These are phyloP conservation scores for Arthroderma sp. DNA, from an alignment of 2,329 filamentous ascomycete genomes.

Conservation along the genomic window DNA sequence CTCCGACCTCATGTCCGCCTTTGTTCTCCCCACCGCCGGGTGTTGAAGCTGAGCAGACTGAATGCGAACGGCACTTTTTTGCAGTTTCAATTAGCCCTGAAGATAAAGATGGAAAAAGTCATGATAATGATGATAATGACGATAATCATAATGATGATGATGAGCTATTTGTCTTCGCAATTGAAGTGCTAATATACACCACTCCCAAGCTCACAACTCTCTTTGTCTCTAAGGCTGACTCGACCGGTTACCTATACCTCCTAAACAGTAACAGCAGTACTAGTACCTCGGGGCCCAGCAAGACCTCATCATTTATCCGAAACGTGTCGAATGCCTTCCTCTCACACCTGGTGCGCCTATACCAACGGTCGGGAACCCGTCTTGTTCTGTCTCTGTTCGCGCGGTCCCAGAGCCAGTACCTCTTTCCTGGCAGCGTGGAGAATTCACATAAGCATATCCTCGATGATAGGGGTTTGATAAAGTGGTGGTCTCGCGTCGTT, in stretches of 20 bases:
- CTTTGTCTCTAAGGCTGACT: conserved; percentile 95
- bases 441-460: conserved; percentile 79
- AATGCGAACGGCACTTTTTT: conserved; percentile 73
- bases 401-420: conserved; percentile 78
- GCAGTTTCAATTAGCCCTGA: conserved; percentile 38
- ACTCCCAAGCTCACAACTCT: conserved; percentile 70
- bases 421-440: conserved; percentile 84
- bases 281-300: conserved; percentile 26
- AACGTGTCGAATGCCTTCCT: conserved; percentile 64
- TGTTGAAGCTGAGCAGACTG: conserved; percentile 60
- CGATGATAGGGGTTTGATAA: conserved; percentile 77
- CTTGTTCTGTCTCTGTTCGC: conserved; percentile 83
- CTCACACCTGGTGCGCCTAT: conserved; percentile 55
- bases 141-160: conserved; percentile 17
- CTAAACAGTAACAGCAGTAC: conserved; percentile 43
- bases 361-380: conserved; percentile 50
- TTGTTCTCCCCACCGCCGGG: conserved; percentile 69
- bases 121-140: conserved; percentile 13
- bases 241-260: conserved; percentile 69
- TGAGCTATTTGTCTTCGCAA: conserved; percentile 61
- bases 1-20: conserved; percentile 58
- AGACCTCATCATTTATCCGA: conserved; percentile 45
- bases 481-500: conserved; percentile 88
- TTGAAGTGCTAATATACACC: conserved; percentile 80
- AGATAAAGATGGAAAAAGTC: background rate